A percentile compares a stretch with the other conserved stretches of the same genome.
Conservation (phyloP, 2,329 filamentous ascomycete genomes). For the Lachnellula suecica region DNA sequence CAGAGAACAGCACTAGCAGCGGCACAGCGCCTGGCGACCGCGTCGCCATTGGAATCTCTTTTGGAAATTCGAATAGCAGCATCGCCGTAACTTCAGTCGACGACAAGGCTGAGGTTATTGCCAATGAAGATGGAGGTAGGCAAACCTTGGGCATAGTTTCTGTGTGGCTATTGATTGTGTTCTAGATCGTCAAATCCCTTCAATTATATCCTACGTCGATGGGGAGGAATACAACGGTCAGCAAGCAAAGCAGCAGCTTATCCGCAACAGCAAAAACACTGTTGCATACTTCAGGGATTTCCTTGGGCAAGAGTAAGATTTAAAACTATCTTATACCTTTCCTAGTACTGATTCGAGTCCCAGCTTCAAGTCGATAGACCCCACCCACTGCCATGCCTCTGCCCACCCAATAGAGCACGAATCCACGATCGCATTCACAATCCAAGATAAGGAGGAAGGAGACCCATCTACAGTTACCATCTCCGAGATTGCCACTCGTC, state of each 20-base stretch:
- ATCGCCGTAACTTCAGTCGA: slow-evolving; percentile 93
- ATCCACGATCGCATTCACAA: slow-evolving; percentile 74
- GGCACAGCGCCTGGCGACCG: slow-evolving; percentile 53
- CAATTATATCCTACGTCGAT: slow-evolving; percentile 88
- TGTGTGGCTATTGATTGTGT: slow-evolving; percentile 6
- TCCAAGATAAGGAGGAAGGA: slow-evolving; percentile 74
- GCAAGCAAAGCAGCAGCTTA: slow-evolving; percentile 90
- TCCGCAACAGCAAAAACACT: slow-evolving; percentile 91
- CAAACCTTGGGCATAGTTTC: slow-evolving; percentile 15
- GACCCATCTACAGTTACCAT: slow-evolving; percentile 69
- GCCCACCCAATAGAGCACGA: slow-evolving; percentile 80
- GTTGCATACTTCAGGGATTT: slow-evolving; percentile 96
- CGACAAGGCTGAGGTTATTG: slow-evolving; percentile 95
- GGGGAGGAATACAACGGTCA: slow-evolving; percentile 96
- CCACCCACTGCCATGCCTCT: slow-evolving; percentile 89
- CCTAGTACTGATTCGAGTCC: slow-evolving; percentile 19
- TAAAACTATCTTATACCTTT: background rate
- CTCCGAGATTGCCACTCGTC: slow-evolving; percentile 79
- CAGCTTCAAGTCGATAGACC: slow-evolving; percentile 92
- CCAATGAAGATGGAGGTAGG: slow-evolving; percentile 95
- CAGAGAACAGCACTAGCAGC: slow-evolving; percentile 23
- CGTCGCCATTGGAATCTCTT: slow-evolving; percentile 88
- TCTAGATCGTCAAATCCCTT: slow-evolving; percentile 92
- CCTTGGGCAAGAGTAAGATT: slow-evolving; percentile 81
- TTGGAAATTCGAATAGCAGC: slow-evolving; percentile 98